phyloP scores from a whole-genome alignment of 768 basidiomycete genomes.

The Leccinum fibrillosum region DNA sequence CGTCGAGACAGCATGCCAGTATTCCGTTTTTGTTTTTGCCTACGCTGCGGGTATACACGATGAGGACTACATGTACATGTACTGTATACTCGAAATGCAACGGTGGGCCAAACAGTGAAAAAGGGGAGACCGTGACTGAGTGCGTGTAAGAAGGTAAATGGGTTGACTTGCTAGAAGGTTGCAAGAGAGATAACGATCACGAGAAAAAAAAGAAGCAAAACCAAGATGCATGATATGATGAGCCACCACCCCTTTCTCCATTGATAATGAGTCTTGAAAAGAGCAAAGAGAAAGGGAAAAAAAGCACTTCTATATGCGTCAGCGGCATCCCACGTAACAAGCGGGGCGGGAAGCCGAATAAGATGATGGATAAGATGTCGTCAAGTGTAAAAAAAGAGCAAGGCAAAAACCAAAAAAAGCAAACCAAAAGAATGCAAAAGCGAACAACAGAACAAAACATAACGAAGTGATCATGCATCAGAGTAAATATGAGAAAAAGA shows the following conservation, averaged over 20 bases:
- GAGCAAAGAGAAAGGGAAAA: not conserved
- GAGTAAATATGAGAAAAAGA: constrained; percentile 5
- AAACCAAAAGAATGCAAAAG: constrained; percentile 9
- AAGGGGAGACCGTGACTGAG: not conserved
- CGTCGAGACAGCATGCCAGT: not conserved
- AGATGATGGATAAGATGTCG: constrained; percentile 31
- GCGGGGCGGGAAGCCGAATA: constrained; percentile 19
- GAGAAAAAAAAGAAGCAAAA: constrained; percentile 5
- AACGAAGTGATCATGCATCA: constrained; percentile 14
- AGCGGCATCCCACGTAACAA: constrained; percentile 24
- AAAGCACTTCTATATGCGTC: constrained; percentile 23
- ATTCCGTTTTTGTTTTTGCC: not conserved
- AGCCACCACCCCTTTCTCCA: constrained; percentile 1
- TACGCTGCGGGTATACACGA: not conserved
- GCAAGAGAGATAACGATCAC: constrained; percentile 11
- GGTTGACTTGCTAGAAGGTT: constrained; percentile 1
- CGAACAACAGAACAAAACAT: constrained; percentile 22
- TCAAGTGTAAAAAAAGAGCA: constrained; percentile 1
- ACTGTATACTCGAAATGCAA: not conserved
- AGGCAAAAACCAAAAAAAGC: not conserved
- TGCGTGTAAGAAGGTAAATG: not conserved
- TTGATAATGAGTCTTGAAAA: constrained; percentile 10
- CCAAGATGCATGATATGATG: constrained; percentile 10
- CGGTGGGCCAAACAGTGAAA: not conserved
- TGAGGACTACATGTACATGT: not conserved